Evolutionary conservation across 2,329 filamentous ascomycete genomes (phyloP), one percentile per base, ranked within the genome.

Genomic region (Claviceps digitariae): DNA sequence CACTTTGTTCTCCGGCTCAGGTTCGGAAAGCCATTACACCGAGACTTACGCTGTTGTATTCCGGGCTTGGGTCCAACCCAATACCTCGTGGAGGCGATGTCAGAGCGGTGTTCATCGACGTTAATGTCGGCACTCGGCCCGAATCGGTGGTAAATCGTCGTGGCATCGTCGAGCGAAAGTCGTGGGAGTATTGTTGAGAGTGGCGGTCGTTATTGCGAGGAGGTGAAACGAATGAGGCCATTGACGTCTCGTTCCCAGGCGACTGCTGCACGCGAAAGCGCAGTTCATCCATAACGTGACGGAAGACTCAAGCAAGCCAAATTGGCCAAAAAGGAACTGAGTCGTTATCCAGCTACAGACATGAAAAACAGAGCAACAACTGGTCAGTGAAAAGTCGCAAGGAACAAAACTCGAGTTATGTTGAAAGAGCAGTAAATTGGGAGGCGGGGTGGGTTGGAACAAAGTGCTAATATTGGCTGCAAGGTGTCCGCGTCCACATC

Each of bases 61-160:
- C 77, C 62, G 76, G 73, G 54, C 62, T 54, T 23, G 70, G 25
- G 10, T 59, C 57, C 49, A 56, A 62, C 53, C 78, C 77, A 50
- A 72, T 69, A 40, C 66, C 67, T 57, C 75, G 74, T 61, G 73
- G 71, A 60, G 73, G 73, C 48, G 71, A 67, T 41, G 77, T 75
- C 65, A 90, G 50, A 48, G 50, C 48, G 23, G 58, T 52, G 45
- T 54, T 54, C 52, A 63, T 72, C 57, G 80, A 78, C 54, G 77
- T 80, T 70, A 87, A 74, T 66, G 86, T 88, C 68, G 86, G 85
- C 70, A 91, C 74, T 77, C 90, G 79, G 70, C 88, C 78, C 72
- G 87, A 83, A 72, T 95, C 94, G 54, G 90, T 93, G 58, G 91
- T 97, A 72, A 97, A 97, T 66, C 91, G 86, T 64, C 91, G 84